Conservation (phyloP, 139 green algal species). For the Coelastrella sp. region DNA sequence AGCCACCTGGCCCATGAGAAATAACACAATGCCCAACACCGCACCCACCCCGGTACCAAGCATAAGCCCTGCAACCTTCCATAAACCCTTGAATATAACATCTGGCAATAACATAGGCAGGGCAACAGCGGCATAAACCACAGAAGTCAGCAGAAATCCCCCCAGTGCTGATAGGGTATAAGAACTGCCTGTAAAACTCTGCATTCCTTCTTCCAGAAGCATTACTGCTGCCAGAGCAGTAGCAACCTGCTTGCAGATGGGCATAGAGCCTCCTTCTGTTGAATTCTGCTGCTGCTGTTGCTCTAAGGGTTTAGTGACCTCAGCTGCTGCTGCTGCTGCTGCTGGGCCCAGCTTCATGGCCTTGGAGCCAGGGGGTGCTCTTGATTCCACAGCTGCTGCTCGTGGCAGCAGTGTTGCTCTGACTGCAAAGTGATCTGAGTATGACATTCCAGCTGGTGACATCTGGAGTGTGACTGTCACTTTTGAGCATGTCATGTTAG, state of each 20-base stretch:
- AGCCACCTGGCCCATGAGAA: conserved; percentile 22
- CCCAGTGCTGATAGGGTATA: neutral
- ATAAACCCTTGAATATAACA: neutral
- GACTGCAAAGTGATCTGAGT: conserved; percentile 65
- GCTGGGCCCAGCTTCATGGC: neutral
- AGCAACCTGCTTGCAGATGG: neutral
- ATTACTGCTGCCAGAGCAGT: neutral
- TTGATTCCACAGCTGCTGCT: neutral
- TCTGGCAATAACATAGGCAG: conserved; percentile 34
- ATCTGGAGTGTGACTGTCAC: conserved; percentile 41
- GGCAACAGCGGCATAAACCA: conserved; percentile 36
- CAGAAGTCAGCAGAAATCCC: neutral
- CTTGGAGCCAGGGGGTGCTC: neutral
- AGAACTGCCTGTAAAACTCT: neutral
- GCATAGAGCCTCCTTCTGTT: conserved; percentile 9
- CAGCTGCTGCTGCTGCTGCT: neutral
- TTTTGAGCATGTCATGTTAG: neutral
- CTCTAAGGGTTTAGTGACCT: neutral
- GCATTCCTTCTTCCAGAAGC: conserved; percentile 30
- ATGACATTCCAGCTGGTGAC: conserved; percentile 42
- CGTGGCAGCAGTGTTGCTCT: conserved; percentile 9
- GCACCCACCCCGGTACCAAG: neutral
- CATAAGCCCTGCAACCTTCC: neutral
- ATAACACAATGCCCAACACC: neutral
- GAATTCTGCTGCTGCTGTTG: neutral